phyloP scores from a whole-genome alignment of 176 grass and related monocot genomes.

The Triticum dicoccoides region DNA sequence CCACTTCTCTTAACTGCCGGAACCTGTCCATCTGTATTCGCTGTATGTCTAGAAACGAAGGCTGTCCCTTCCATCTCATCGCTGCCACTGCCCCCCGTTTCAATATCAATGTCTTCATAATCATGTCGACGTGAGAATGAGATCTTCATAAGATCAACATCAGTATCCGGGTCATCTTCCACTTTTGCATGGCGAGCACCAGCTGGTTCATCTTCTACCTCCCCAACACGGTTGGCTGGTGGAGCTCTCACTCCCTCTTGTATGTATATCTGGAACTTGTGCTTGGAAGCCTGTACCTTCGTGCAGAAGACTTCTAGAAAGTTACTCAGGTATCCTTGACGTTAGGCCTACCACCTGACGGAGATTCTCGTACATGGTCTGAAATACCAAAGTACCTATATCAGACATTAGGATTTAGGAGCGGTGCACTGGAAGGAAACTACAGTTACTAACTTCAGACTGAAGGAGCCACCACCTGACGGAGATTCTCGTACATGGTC shows the following conservation, averaged over 20 bases:
- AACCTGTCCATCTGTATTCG: no score
- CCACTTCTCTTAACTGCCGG: neutral
- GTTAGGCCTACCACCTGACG: conserved; percentile 50
- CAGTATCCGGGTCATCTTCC: conserved; percentile 50
- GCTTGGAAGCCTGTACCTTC: conserved; percentile 56
- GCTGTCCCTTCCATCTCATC: conserved; percentile 24
- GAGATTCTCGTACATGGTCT: conserved; percentile 90
- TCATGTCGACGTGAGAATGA: conserved; percentile 39
- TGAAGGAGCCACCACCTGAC: no score
- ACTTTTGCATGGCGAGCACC: conserved; percentile 56
- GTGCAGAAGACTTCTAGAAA: conserved; percentile 65
- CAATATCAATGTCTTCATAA: conserved; percentile 51
- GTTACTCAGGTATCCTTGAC: conserved; percentile 55
- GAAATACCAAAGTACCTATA: conserved; percentile 22
- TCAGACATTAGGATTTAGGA: neutral
- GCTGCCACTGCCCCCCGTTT: conserved; percentile 30
- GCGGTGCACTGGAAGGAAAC: neutral
- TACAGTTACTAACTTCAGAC: neutral
- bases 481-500: conserved; percentile 88
- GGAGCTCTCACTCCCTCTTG: conserved; percentile 49
- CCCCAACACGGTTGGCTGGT: conserved; percentile 10
- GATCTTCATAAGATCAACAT: conserved; percentile 35
- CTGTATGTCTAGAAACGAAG: no score
- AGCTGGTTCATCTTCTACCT: conserved; percentile 45
- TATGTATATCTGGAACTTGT: conserved; percentile 43